Conservation (phyloP, 2,329 filamentous ascomycete species). For the Hypocrella siamensis region DNA sequence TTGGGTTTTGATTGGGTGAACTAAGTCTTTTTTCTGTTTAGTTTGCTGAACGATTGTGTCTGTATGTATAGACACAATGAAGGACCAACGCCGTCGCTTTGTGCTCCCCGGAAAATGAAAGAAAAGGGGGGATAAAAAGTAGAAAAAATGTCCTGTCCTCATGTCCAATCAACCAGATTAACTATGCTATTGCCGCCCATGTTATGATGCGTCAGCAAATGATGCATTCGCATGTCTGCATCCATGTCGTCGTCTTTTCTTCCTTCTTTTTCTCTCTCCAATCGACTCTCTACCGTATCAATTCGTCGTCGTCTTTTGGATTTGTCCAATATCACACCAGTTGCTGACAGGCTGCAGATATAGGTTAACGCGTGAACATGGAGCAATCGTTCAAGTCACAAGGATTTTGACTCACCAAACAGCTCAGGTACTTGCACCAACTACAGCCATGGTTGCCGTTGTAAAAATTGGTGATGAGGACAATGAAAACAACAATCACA, state of each 20-base stretch:
- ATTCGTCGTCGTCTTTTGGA: conserved; percentile 8
- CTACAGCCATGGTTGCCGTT: conserved; percentile 56
- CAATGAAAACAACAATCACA: conserved; percentile 72
- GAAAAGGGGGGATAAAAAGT: conserved; percentile 1
- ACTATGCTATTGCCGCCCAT: too few relatives aligned
- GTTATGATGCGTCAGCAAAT: too few relatives aligned
- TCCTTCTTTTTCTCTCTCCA: not conserved
- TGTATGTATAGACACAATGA: too few relatives aligned
- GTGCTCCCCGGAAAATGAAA: too few relatives aligned
- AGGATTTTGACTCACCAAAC: conserved; percentile 51
- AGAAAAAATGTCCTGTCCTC: not conserved
- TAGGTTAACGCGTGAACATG: not conserved
- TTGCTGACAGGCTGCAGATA: conserved; percentile 40
- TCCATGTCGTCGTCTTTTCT: not conserved
- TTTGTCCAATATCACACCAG: conserved; percentile 44
- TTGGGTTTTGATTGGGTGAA: not conserved
- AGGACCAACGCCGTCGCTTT: conserved; percentile 18
- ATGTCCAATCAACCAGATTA: too few relatives aligned
- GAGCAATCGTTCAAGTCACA: not conserved
- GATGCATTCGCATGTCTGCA: too few relatives aligned
- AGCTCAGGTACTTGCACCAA: conserved; percentile 95
- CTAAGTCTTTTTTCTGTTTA: not conserved
- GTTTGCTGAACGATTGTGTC: not conserved
- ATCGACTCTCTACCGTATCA: too few relatives aligned
- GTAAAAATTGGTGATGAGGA: conserved; percentile 87